A percentile compares a stretch with the other conserved stretches of the same genome.
Evolutionary conservation across 768 basidiomycete genomes (phyloP).

Genomic region (Auriscalpium orientale): DNA sequence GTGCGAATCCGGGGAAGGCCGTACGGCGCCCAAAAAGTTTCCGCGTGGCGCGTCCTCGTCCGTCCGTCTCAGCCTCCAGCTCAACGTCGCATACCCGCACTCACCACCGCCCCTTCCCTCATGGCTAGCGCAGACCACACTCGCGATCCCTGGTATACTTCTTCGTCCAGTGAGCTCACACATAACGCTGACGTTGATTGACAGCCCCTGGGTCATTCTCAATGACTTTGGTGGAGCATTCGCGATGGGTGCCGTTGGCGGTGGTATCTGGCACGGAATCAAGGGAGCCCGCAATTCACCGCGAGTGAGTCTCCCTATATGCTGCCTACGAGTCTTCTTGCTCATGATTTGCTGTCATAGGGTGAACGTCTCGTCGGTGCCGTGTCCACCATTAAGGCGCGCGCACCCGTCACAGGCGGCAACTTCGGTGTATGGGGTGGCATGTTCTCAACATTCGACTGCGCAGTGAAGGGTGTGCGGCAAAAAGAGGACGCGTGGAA

Average conservation of each 20-base stretch:
- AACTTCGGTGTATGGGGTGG: slow-evolving; percentile 97
- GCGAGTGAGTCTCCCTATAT: slow-evolving; percentile 45
- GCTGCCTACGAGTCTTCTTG: neutral
- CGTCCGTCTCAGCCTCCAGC: slow-evolving; percentile 4
- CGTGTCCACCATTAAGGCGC: slow-evolving; percentile 92
- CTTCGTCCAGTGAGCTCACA: neutral
- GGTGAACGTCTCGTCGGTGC: slow-evolving; percentile 94
- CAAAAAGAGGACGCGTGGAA: slow-evolving; percentile 99
- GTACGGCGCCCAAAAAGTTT: neutral
- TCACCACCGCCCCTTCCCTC: slow-evolving; percentile 10
- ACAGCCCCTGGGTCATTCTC: slow-evolving; percentile 95
- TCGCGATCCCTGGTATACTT: slow-evolving; percentile 74
- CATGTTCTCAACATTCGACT: slow-evolving; percentile 98
- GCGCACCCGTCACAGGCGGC: slow-evolving; percentile 96
- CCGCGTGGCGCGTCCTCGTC: neutral
- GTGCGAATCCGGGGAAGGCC: neutral
- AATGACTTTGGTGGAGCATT: slow-evolving; percentile 98
- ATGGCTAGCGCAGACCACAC: slow-evolving; percentile 94
- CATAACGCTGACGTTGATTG: slow-evolving; percentile 1
- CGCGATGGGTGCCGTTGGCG: slow-evolving; percentile 96
- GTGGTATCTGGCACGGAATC: slow-evolving; percentile 97
- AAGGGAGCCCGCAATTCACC: slow-evolving; percentile 98
- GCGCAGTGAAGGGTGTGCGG: slow-evolving; percentile 92
- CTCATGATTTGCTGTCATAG: slow-evolving; percentile 30
- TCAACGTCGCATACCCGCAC: slow-evolving; percentile 1